Evolutionary conservation across 2,329 filamentous ascomycete genomes (phyloP).

Genomic region (Colletotrichum brevisporum): DNA sequence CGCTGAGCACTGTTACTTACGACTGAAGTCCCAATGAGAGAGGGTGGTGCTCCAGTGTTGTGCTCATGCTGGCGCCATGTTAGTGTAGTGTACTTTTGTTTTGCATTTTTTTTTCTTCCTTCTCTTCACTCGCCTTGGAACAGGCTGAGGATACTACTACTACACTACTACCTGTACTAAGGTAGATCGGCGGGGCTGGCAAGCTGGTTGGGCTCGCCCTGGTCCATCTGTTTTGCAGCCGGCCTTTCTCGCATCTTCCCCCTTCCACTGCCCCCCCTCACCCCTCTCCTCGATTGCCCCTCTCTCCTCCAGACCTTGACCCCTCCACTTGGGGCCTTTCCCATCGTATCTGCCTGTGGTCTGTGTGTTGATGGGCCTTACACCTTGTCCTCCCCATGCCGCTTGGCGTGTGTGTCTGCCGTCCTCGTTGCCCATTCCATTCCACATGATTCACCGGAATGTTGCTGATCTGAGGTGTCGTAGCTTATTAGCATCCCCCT

Average conservation of each 20-base stretch:
- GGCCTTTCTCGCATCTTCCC: conserved; percentile 6
- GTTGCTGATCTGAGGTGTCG: conserved; percentile 36
- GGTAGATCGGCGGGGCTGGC: background rate
- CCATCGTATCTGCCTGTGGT: background rate
- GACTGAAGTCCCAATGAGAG: too few species aligned
- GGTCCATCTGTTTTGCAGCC: background rate
- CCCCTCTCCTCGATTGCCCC: background rate
- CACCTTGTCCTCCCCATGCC: background rate
- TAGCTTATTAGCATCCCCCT: conserved; percentile 18
- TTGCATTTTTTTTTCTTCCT: background rate
- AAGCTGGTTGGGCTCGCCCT: conserved; percentile 20
- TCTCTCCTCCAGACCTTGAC: background rate
- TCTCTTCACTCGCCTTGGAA: background rate
- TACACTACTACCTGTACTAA: too few species aligned
- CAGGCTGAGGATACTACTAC: conserved; percentile 1
- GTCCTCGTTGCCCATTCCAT: conserved; percentile 21
- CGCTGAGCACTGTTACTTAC: background rate
- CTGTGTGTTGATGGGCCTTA: background rate
- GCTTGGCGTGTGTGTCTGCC: conserved; percentile 24
- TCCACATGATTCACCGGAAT: conserved; percentile 33
- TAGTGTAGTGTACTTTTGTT: too few species aligned
- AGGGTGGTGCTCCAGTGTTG: too few species aligned
- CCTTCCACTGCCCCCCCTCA: conserved; percentile 9
- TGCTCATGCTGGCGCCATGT: too few species aligned
- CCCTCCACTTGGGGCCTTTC: conserved; percentile 6